Base-by-base conservation (phyloP, 441 rosid genomes). In the Aquilaria agallochum region DNA sequence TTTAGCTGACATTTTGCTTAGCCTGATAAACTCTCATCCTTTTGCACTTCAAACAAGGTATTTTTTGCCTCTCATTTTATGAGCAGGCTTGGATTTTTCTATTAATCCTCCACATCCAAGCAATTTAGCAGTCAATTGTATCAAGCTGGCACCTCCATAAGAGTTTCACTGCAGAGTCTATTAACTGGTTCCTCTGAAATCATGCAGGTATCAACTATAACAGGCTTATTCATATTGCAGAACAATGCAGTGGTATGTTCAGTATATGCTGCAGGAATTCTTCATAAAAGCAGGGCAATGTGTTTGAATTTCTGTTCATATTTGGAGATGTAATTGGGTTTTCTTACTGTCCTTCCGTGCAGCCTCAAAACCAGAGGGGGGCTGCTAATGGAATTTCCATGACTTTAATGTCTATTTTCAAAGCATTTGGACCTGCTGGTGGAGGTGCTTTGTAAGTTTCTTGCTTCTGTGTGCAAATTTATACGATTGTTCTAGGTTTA, bases 301-400 rank as follows among this genome's bases (percentile, higher is more conserved):
- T 50, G 40, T 42, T 32, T 36, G 46, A 27, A 32, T 33, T n/a
- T 40, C 14, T 13, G 42, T 40, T 66, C 12, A 31, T 42, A 8
- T 46, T 4, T 33, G 45, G n/a, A 10, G 5, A n/a, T 55, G 14
- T 4, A 9, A 14, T 27, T 13, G 20, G 60, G 40, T 60, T 48
- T 33, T 74, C 40, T 46, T 62, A 15, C 45, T 10, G 9, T 40
- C 9, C 7, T 3, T 5, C 32, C 50, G 40, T 44, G 32, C 48
- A 81, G 86, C 83, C 83, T 44, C 86, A 76, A 68, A 68, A 68
- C 53, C 95, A 83, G 66, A 82, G 92, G 72, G 92, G 86, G 47
- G 83, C 91, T 44, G 92, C 92, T 55, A 88, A 88, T 74, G 95
- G 92, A 65, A 77, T 88, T 68, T 78, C 95, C 9, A 77, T 86